These are phyloP conservation scores for Kodamaea alishanica DNA, from an alignment of 1,139 yeast genomes.

Conservation along the genomic window DNA sequence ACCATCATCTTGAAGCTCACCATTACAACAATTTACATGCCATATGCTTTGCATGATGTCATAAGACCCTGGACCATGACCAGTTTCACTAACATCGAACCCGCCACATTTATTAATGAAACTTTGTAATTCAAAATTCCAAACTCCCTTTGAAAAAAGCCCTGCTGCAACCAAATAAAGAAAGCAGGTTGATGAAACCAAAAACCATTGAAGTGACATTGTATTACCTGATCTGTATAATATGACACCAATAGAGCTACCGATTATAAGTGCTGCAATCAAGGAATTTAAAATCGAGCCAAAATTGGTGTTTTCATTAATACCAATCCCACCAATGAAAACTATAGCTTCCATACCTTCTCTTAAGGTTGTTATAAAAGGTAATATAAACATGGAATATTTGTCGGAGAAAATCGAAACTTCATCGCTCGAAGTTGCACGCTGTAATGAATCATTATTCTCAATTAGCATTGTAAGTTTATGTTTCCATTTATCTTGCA, in stretches of 20 bases:
- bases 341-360: slow-evolving; percentile 51
- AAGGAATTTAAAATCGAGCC: slow-evolving; percentile 33
- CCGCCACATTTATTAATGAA: slow-evolving; percentile 43
- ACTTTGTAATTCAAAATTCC: slow-evolving; percentile 43
- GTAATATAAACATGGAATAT: slow-evolving; percentile 40
- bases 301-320: slow-evolving; percentile 37
- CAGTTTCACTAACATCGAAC: slow-evolving; percentile 45
- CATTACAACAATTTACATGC: slow-evolving; percentile 49
- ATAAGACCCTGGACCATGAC: slow-evolving; percentile 47
- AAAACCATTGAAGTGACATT: slow-evolving; percentile 39
- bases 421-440: slow-evolving; percentile 3
- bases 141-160: slow-evolving; percentile 43
- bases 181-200: slow-evolving; percentile 39
- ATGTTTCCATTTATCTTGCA: slow-evolving; percentile 84
- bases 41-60: slow-evolving; percentile 40
- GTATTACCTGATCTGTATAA: slow-evolving; percentile 44
- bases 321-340: slow-evolving; percentile 47
- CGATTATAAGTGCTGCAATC: slow-evolving; percentile 29
- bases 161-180: slow-evolving; percentile 46
- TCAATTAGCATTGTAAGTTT: slow-evolving; percentile 38
- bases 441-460: slow-evolving; percentile 8
- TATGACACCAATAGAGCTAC: slow-evolving; percentile 32
- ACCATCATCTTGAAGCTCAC: slow-evolving; percentile 41
- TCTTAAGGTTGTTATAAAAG: slow-evolving; percentile 44
- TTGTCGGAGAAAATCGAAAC: slow-evolving; percentile 22